phyloP scores from a whole-genome alignment of 192 early-diverging fungal species.

The Neocallimastix lanati region DNA sequence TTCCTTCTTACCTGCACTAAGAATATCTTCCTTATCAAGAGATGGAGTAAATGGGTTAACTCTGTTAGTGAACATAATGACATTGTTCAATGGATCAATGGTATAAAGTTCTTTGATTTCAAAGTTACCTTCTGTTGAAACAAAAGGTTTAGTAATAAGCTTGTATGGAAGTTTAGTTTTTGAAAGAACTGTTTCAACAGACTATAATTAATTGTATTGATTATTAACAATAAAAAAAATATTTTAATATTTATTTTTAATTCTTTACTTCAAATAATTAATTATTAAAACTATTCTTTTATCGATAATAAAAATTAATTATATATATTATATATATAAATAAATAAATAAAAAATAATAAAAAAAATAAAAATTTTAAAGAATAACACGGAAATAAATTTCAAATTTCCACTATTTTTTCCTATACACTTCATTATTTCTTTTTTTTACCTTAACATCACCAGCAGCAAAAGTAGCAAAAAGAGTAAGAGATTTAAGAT shows the following conservation, averaged over 20 bases:
- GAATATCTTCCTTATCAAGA: slow-evolving; percentile 1
- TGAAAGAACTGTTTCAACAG: background rate
- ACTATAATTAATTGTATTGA: too few relatives aligned
- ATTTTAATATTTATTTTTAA: too few relatives aligned
- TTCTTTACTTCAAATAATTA: too few relatives aligned
- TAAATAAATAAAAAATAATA: too few relatives aligned
- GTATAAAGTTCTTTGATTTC: slow-evolving; percentile 18
- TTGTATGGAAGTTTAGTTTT: background rate
- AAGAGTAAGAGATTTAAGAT: slow-evolving; percentile 2
- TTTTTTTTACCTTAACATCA: background rate
- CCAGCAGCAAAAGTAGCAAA: background rate
- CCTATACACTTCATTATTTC: too few relatives aligned
- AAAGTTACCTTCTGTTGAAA: background rate
- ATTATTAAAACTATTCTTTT: too few relatives aligned
- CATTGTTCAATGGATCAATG: slow-evolving; percentile 66
- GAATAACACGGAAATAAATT: too few relatives aligned
- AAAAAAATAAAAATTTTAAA: too few relatives aligned
- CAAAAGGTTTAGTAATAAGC: background rate
- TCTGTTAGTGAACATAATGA: slow-evolving; percentile 48
- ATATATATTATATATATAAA: too few relatives aligned
- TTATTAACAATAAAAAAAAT: too few relatives aligned
- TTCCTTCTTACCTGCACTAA: background rate
- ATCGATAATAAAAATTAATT: too few relatives aligned
- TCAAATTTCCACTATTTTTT: background rate
- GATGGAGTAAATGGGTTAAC: slow-evolving; percentile 25